These are phyloP conservation scores for Trichoderma asperelloides DNA, from an alignment of 495 filamentous ascomycete species.

Conservation along the genomic window DNA sequence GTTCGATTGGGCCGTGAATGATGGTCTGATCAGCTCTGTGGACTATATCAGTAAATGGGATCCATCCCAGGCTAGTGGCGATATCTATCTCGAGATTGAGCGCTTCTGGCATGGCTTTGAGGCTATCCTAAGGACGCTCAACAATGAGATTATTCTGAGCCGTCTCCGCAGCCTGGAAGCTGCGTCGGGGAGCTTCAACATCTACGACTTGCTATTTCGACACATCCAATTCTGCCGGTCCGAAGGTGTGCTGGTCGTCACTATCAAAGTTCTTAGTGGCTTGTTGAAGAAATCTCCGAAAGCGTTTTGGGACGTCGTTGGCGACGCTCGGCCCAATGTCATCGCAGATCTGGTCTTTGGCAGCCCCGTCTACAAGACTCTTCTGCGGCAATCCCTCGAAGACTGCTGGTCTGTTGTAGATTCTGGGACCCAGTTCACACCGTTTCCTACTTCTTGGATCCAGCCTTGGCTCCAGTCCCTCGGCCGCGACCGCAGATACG, in stretches of 20 bases:
- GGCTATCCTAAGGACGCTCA: constrained; percentile 58
- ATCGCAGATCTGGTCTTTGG: constrained; percentile 70
- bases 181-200: constrained; percentile 35
- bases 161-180: constrained; percentile 69
- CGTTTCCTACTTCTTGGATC: constrained; percentile 55
- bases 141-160: constrained; percentile 67
- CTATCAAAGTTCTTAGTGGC: constrained; percentile 55
- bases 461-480: constrained; percentile 67
- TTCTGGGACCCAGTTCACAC: constrained; percentile 48
- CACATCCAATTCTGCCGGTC: constrained; percentile 54
- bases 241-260: constrained; percentile 45
- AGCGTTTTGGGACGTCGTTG: constrained; percentile 82
- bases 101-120: constrained; percentile 69
- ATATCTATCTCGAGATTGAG: constrained; percentile 38
- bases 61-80: constrained; percentile 20
- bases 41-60: constrained; percentile 21
- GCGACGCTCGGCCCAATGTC: constrained; percentile 61
- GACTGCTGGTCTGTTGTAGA: constrained; percentile 15
- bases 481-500: constrained; percentile 56
- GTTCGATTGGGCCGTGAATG: constrained; percentile 76
- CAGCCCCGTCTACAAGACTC: constrained; percentile 54
- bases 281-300: constrained; percentile 64
- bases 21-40: constrained; percentile 45
- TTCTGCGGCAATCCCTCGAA: constrained; percentile 48
- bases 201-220: constrained; percentile 67